A percentile compares a stretch with the other conserved stretches of the same genome.
Conservation (phyloP, 108 stramenopile species). For the Mediolabrus comicus region DNA sequence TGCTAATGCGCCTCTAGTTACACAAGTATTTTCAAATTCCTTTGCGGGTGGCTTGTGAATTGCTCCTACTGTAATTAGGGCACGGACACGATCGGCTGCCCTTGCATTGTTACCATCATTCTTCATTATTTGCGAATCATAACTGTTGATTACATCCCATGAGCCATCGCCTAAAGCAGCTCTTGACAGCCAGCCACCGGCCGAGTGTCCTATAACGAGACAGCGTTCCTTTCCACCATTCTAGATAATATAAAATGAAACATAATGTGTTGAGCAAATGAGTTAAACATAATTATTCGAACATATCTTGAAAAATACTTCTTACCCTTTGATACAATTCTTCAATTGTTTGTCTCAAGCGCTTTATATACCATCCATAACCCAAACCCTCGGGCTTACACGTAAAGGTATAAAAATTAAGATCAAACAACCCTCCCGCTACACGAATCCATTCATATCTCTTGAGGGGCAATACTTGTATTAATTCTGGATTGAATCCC, state of each 20-base stretch:
- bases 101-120: constrained; percentile 6
- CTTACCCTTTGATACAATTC: constrained; percentile 32
- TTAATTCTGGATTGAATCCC: constrained; percentile 56
- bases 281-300: no score
- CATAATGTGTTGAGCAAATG: no score
- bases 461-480: constrained; percentile 68
- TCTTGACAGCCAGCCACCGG: constrained; percentile 91
- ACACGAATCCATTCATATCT: constrained; percentile 88
- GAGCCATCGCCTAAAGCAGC: constrained; percentile 79
- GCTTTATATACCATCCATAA: constrained; percentile 87
- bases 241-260: no score
- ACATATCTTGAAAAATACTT: no score
- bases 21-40: constrained; percentile 51
- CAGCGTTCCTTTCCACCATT: constrained; percentile 38
- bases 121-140: background rate
- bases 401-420: constrained; percentile 69
- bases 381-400: constrained; percentile 64
- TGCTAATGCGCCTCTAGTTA: constrained; percentile 75
- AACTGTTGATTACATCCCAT: constrained; percentile 43
- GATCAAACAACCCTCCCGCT: constrained; percentile 65
- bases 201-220: constrained; percentile 77
- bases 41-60: constrained; percentile 65
- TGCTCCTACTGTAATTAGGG: constrained; percentile 73
- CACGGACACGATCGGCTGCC: constrained; percentile 48
- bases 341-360: constrained; percentile 56